These are phyloP conservation scores for Lotmaria passim DNA, from an alignment of 208 protist species.

Conservation along the genomic window DNA sequence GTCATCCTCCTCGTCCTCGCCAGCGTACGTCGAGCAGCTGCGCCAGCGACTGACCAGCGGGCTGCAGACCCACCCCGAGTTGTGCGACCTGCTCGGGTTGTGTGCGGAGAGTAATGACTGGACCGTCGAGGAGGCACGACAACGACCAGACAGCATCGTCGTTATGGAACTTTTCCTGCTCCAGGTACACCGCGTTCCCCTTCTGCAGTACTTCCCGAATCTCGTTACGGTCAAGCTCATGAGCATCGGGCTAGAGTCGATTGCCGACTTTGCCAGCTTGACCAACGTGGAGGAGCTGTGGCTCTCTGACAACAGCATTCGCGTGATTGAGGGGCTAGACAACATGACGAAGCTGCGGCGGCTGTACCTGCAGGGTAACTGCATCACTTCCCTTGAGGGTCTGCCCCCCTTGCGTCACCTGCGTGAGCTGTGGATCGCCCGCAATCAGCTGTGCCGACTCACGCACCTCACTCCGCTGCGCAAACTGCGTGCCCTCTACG, in stretches of 20 bases:
- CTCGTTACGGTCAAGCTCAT: slow-evolving; percentile 82
- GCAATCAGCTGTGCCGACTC: slow-evolving; percentile 67
- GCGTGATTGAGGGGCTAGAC: slow-evolving; percentile 69
- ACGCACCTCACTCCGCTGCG: slow-evolving; percentile 53
- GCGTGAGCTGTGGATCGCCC: slow-evolving; percentile 80
- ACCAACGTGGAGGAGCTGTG: slow-evolving; percentile 88
- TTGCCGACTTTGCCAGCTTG: slow-evolving; percentile 68
- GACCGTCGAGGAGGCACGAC: slow-evolving; percentile 70
- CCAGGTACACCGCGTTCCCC: slow-evolving; percentile 58
- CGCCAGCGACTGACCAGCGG: slow-evolving; percentile 42
- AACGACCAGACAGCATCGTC: slow-evolving; percentile 61
- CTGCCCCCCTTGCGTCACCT: slow-evolving; percentile 74
- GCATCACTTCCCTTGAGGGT: slow-evolving; percentile 80
- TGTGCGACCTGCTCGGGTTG: slow-evolving; percentile 61
- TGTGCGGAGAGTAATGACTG: slow-evolving; percentile 86
- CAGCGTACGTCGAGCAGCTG: slow-evolving; percentile 54
- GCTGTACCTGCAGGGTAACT: slow-evolving; percentile 88
- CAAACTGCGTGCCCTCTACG: slow-evolving; percentile 77
- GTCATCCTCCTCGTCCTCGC: slow-evolving; percentile 19
- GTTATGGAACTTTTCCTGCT: slow-evolving; percentile 87
- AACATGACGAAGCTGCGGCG: slow-evolving; percentile 71
- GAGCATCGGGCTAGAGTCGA: slow-evolving; percentile 73
- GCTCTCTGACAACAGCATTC: slow-evolving; percentile 89
- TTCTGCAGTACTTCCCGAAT: slow-evolving; percentile 74
- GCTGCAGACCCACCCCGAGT: slow-evolving; percentile 52